These are phyloP conservation scores for Blattamonas nauphoetae DNA, from an alignment of 78 protist genomes.

Conservation along the genomic window DNA sequence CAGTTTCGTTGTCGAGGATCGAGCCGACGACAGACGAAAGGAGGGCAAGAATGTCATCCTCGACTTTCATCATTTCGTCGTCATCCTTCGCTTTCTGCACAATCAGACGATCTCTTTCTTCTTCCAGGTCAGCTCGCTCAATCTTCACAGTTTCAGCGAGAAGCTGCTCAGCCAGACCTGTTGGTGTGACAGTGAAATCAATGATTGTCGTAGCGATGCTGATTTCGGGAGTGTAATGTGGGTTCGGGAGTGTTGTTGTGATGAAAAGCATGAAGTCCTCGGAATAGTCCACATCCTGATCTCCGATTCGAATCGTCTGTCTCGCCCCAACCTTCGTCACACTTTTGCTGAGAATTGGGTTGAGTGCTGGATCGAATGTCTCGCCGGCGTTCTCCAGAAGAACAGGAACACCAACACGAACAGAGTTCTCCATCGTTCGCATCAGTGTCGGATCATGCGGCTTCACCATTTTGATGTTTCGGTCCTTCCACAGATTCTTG, in stretches of 20 bases:
- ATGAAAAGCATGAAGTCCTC: slow-evolving; percentile 42
- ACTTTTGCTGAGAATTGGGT: slow-evolving; percentile 38
- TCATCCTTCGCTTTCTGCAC: slow-evolving; percentile 35
- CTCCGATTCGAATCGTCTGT: slow-evolving; percentile 13
- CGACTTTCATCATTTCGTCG: slow-evolving; percentile 21
- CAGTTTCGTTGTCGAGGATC: slow-evolving; percentile 48
- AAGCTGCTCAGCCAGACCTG: slow-evolving; percentile 55
- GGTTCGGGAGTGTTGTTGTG: slow-evolving; percentile 49
- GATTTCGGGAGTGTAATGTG: slow-evolving; percentile 50
- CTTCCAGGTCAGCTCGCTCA: slow-evolving; percentile 55
- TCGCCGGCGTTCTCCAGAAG: slow-evolving; percentile 28
- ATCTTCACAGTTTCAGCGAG: slow-evolving; percentile 14
- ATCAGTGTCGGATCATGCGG: neutral
- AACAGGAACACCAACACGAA: neutral
- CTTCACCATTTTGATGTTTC: neutral
- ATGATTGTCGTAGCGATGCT: slow-evolving; percentile 48
- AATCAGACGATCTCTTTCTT: slow-evolving; percentile 20
- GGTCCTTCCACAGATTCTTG: neutral
- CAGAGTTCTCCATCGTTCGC: neutral
- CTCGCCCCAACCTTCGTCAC: neutral
- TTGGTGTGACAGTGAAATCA: slow-evolving; percentile 51
- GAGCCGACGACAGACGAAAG: slow-evolving; percentile 41
- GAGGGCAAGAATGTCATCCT: slow-evolving; percentile 41
- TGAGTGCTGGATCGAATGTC: slow-evolving; percentile 44
- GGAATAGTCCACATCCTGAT: slow-evolving; percentile 44